A percentile compares a stretch with the other conserved stretches of the same genome.
Conservation (phyloP, 257 asterid genomes). For the Petrea volubilis region DNA sequence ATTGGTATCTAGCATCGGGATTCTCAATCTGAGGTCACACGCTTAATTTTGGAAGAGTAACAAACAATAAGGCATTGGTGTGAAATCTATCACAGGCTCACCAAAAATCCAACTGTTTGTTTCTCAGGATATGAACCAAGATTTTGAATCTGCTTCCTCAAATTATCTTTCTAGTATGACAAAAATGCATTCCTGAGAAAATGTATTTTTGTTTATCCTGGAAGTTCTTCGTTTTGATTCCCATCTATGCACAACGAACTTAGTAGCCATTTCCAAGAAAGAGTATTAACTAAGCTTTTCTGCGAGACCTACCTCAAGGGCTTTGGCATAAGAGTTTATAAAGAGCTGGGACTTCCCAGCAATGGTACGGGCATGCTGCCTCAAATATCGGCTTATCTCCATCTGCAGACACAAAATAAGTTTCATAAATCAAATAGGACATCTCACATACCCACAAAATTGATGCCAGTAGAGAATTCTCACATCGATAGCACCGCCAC, state of each 20-base stretch:
- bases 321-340: constrained; percentile 84
- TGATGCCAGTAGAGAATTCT: constrained; percentile 24
- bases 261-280: neutral
- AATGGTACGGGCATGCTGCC: constrained; percentile 87
- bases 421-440: constrained; percentile 12
- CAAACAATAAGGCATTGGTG: neutral
- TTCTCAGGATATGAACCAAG: neutral
- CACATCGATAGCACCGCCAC: constrained; percentile 97
- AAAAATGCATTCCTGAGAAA: neutral
- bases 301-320: constrained; percentile 69
- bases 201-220: neutral
- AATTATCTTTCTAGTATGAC: neutral
- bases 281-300: neutral
- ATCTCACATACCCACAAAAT: neutral
- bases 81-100: neutral
- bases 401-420: constrained; percentile 45
- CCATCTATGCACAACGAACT: neutral
- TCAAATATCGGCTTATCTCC: constrained; percentile 84
- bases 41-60: neutral
- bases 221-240: constrained; percentile 1
- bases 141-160: neutral
- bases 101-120: neutral
- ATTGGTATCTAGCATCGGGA: neutral
- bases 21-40: neutral
- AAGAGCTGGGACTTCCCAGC: constrained; percentile 88